These are phyloP conservation scores for Yamadazyma friedrichii DNA, from an alignment of 1,139 yeast genomes.

Conservation along the genomic window DNA sequence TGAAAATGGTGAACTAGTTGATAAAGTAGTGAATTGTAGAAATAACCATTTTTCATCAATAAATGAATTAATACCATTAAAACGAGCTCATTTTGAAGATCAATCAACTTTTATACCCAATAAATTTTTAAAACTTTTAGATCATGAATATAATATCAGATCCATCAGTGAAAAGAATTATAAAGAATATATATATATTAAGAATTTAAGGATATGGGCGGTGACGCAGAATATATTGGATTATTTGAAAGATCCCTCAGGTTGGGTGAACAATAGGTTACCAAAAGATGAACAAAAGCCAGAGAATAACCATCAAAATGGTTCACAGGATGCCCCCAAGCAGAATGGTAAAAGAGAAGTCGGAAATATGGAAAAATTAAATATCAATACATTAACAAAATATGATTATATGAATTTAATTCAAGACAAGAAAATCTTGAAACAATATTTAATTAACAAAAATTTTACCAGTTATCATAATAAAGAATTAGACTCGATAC, in stretches of 20 bases:
- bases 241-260: slow-evolving; percentile 24
- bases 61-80: slow-evolving; percentile 33
- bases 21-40: slow-evolving; percentile 40
- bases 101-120: slow-evolving; percentile 34
- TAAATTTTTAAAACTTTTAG: slow-evolving; percentile 26
- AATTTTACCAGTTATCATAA: slow-evolving; percentile 28
- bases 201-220: slow-evolving; percentile 36
- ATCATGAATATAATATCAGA: slow-evolving; percentile 28
- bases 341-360: slow-evolving; percentile 16
- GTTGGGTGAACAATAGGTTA: slow-evolving; percentile 19
- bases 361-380: slow-evolving; percentile 20
- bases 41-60: slow-evolving; percentile 39
- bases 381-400: slow-evolving; percentile 21
- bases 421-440: slow-evolving; percentile 23
- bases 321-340: not conserved
- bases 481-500: slow-evolving; percentile 3
- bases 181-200: slow-evolving; percentile 27
- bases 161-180: slow-evolving; percentile 26
- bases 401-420: slow-evolving; percentile 31
- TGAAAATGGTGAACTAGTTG: slow-evolving; percentile 2
- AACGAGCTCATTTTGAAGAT: slow-evolving; percentile 30
- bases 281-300: not conserved
- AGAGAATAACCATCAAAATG: not conserved
- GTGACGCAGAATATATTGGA: slow-evolving; percentile 24
- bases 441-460: slow-evolving; percentile 23